phyloP scores from a whole-genome alignment of 1,284 basidiomycete genomes.

The Leccinum pachyderme region DNA sequence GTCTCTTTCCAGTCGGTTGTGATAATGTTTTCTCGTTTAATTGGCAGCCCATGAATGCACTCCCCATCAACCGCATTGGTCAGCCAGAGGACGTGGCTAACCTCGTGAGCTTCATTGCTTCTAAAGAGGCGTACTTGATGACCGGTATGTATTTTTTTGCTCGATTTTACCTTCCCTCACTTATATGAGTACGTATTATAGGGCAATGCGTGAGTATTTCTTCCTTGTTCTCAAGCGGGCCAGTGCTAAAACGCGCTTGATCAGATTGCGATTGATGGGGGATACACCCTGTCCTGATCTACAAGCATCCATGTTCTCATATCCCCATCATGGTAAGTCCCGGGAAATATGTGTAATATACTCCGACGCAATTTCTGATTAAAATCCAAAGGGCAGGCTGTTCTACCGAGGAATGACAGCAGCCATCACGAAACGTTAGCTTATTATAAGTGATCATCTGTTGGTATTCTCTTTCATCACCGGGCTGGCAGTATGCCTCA shows the following conservation, averaged over 20 bases:
- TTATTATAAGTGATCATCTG: not conserved
- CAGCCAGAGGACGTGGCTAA: conserved; percentile 19
- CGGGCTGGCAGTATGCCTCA: too few relatives aligned
- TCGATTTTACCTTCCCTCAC: not conserved
- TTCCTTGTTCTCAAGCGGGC: not conserved
- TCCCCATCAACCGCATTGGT: conserved; percentile 5
- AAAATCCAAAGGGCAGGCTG: not conserved
- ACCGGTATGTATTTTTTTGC: conserved; percentile 8
- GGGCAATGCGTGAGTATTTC: conserved; percentile 17
- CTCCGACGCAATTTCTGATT: not conserved
- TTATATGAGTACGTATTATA: not conserved
- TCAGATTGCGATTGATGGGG: conserved; percentile 16
- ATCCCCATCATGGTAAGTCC: not conserved
- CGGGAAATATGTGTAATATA: not conserved
- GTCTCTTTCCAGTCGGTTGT: not conserved
- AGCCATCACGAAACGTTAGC: not conserved
- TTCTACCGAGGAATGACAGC: not conserved
- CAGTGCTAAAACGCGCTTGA: not conserved
- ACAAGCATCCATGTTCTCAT: not conserved
- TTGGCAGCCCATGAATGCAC: not conserved
- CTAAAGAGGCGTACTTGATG: conserved; percentile 19
- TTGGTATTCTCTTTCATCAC: not conserved
- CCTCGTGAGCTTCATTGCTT: conserved; percentile 22
- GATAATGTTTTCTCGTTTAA: not conserved
- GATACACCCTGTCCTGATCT: conserved; percentile 10